Conservation (phyloP, 768 basidiomycete species). For the Exidia glandulosa region DNA sequence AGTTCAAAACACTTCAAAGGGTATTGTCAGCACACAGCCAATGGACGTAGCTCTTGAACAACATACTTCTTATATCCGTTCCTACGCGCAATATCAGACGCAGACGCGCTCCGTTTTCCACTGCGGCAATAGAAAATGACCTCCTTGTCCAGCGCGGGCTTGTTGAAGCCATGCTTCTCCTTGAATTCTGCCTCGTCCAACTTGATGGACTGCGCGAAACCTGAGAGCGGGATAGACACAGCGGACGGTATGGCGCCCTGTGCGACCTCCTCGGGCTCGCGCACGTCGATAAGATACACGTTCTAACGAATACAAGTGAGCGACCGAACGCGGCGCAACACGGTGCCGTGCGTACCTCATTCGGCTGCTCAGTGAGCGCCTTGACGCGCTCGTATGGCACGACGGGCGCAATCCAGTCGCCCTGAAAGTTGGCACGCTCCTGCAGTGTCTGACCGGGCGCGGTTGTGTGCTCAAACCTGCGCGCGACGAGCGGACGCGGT, state of each 20-base stretch:
- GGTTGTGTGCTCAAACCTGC: background rate
- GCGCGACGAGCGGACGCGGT: background rate
- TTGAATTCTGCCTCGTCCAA: constrained; percentile 45
- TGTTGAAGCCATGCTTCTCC: constrained; percentile 58
- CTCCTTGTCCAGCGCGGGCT: constrained; percentile 59
- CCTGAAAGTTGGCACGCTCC: constrained; percentile 30
- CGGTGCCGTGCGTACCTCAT: constrained; percentile 32
- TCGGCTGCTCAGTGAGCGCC: constrained; percentile 65
- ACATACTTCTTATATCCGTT: constrained; percentile 75
- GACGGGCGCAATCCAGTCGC: constrained; percentile 67
- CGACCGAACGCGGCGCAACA: constrained; percentile 7
- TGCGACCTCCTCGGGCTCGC: constrained; percentile 83
- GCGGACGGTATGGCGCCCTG: constrained; percentile 90
- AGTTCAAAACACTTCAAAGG: constrained; percentile 43
- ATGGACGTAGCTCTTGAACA: background rate
- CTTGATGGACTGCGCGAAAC: constrained; percentile 57
- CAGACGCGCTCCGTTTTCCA: constrained; percentile 71
- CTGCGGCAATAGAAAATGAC: constrained; percentile 87
- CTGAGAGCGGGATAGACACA: constrained; percentile 79
- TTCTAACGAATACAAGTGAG: constrained; percentile 32
- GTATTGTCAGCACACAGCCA: background rate
- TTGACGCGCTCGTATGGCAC: constrained; percentile 76
- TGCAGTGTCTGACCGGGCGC: constrained; percentile 8
- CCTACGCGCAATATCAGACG: constrained; percentile 69
- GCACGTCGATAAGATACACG: constrained; percentile 75